Evolutionary conservation across 2,329 filamentous ascomycete genomes (phyloP).

Genomic region (Talaromyces sp.): DNA sequence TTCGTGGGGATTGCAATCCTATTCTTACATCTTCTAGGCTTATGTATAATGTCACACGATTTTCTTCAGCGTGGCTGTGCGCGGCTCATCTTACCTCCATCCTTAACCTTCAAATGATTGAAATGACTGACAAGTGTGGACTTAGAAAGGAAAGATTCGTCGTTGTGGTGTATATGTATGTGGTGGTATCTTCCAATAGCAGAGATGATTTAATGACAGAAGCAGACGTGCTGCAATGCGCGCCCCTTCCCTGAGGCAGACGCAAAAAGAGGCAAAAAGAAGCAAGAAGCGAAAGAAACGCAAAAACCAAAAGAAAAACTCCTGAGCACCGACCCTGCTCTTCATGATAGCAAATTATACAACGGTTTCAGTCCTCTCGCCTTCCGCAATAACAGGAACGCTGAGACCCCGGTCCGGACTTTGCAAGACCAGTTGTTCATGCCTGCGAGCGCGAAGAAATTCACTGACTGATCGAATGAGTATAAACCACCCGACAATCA

Average conservation of each 20-base stretch:
- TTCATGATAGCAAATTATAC: conserved; percentile 48
- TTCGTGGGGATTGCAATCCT: background rate
- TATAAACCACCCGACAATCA: conserved; percentile 98
- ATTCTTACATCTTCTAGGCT: background rate
- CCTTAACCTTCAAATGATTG: background rate
- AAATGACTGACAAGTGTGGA: background rate
- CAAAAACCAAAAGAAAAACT: conserved; percentile 4
- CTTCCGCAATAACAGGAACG: conserved; percentile 79
- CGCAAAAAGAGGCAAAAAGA: background rate
- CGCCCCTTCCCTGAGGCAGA: background rate
- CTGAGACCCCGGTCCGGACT: conserved; percentile 84
- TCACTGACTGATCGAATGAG: conserved; percentile 90
- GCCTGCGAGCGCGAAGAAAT: conserved; percentile 78
- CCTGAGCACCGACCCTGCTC: conserved; percentile 6
- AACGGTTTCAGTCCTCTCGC: conserved; percentile 71
- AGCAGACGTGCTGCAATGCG: conserved; percentile 1
- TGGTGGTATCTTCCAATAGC: conserved; percentile 12
- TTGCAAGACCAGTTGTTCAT: conserved; percentile 88
- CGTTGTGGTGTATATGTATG: conserved; percentile 4
- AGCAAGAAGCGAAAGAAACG: background rate
- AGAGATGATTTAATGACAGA: conserved; percentile 3
- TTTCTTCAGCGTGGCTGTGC: background rate
- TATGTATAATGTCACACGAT: background rate
- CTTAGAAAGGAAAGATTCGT: background rate
- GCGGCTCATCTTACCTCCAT: background rate